A percentile compares a stretch with the other conserved stretches of the same genome.
These are phyloP conservation scores for Venturiaceae sp. DNA, from an alignment of 2,329 filamentous ascomycete species.

Conservation along the genomic window DNA sequence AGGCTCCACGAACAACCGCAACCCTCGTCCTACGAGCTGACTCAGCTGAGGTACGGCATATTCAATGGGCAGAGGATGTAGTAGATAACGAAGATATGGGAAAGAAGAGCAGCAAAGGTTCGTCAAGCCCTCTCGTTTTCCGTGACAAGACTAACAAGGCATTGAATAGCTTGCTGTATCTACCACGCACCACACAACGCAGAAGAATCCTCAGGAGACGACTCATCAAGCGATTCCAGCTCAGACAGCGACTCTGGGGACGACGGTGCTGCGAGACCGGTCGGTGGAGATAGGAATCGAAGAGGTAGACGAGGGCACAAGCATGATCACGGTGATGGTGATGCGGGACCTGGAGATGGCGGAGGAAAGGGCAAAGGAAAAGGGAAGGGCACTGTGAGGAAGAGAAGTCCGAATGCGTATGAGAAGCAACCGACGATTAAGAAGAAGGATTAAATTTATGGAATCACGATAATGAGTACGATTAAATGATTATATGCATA, in stretches of 20 bases:
- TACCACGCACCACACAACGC: conserved; percentile 83
- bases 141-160: background rate
- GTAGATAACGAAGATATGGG: conserved; percentile 93
- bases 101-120: conserved; percentile 90
- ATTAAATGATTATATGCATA: background rate
- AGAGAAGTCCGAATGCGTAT: conserved; percentile 71
- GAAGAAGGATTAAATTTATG: background rate
- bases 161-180: conserved; percentile 88
- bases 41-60: conserved; percentile 44
- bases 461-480: background rate
- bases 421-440: conserved; percentile 58
- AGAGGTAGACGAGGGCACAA: conserved; percentile 6
- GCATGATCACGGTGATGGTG: conserved; percentile 26
- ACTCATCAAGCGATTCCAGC: conserved; percentile 38
- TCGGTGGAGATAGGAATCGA: conserved; percentile 13
- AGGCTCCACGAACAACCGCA: background rate
- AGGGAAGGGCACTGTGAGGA: conserved; percentile 33
- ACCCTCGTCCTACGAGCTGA: conserved; percentile 26
- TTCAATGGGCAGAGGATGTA: conserved; percentile 88
- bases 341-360: conserved; percentile 8
- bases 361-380: conserved; percentile 25
- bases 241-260: conserved; percentile 43
- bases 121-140: conserved; percentile 9
- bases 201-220: conserved; percentile 66
- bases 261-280: conserved; percentile 36